Evolutionary conservation across 2,329 filamentous ascomycete species (phyloP).

Genomic region (Fusarium mangiferae): DNA sequence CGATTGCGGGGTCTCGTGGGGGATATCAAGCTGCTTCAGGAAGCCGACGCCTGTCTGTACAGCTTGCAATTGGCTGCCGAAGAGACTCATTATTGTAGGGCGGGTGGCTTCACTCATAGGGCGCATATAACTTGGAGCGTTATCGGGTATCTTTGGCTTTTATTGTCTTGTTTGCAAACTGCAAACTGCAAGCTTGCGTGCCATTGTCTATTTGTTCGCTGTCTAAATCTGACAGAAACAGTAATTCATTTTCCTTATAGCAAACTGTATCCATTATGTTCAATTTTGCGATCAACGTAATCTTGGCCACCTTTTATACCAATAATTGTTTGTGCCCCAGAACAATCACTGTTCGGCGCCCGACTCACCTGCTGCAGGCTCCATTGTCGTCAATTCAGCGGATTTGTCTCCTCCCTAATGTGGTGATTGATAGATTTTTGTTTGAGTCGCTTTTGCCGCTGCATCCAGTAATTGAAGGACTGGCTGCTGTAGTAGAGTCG

Average conservation of each 20-base stretch:
- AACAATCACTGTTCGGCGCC: not conserved
- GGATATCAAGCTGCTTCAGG: slow-evolving; percentile 26
- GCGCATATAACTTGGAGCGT: slow-evolving; percentile 1
- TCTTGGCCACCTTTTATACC: slow-evolving; percentile 6
- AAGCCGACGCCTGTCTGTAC: slow-evolving; percentile 7
- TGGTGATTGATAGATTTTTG: not conserved
- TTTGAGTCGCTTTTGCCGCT: slow-evolving; percentile 1
- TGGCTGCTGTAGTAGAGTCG: not conserved
- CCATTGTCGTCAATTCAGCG: slow-evolving; percentile 1
- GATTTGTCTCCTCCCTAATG: not conserved
- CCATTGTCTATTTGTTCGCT: slow-evolving; percentile 29
- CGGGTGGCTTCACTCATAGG: slow-evolving; percentile 14
- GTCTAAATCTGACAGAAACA: slow-evolving; percentile 18
- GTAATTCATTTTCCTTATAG: slow-evolving; percentile 11
- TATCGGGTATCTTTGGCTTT: slow-evolving; percentile 41
- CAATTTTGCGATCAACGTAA: not conserved
- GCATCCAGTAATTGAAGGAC: not conserved
- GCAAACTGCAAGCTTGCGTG: slow-evolving; percentile 36
- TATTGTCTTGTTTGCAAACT: slow-evolving; percentile 30
- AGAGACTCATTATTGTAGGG: slow-evolving; percentile 17
- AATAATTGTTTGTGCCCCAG: slow-evolving; percentile 1
- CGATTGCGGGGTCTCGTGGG: slow-evolving; percentile 37
- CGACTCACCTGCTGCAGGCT: not conserved
- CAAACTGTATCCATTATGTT: slow-evolving; percentile 17
- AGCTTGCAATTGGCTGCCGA: slow-evolving; percentile 10